Evolutionary conservation across 1,139 yeast species (phyloP).

Genomic region (Pichia sp.): DNA sequence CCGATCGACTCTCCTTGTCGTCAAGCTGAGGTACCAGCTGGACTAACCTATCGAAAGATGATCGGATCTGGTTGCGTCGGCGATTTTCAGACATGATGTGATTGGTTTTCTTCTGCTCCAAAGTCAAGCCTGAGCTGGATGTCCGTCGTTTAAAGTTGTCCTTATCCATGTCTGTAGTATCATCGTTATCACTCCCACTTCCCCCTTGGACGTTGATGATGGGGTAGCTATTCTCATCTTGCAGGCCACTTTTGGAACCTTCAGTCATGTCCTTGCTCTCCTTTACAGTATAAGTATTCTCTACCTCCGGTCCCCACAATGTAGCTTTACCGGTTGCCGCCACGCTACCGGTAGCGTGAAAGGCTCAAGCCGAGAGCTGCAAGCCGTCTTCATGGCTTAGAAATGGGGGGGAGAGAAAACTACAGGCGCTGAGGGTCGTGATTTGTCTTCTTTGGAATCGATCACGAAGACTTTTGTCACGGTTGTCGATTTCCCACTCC

Average conservation of each 20-base stretch:
- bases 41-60: slow-evolving; percentile 39
- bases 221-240: not conserved
- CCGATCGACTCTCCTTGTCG: slow-evolving; percentile 38
- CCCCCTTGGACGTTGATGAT: not conserved
- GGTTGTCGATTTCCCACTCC: no score
- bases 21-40: slow-evolving; percentile 37
- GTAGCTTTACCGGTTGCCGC: no score
- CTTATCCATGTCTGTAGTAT: not conserved
- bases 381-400: not conserved
- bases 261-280: not conserved
- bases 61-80: slow-evolving; percentile 38
- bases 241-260: not conserved
- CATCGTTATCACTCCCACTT: not conserved
- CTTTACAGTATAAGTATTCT: not conserved
- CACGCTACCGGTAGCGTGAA: not conserved
- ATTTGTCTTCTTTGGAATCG: not conserved
- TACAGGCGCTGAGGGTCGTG: not conserved
- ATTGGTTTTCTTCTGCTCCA: slow-evolving; percentile 38
- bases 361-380: not conserved
- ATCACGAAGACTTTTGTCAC: not conserved
- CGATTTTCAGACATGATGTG: slow-evolving; percentile 42
- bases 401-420: not conserved
- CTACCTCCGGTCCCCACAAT: not conserved
- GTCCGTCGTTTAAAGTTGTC: not conserved
- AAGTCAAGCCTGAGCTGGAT: slow-evolving; percentile 23